Percentiles rank a stretch among this genome's conserved stretches.
Conservation (phyloP, 2,329 filamentous ascomycete genomes). For the Zalaria sp. region DNA sequence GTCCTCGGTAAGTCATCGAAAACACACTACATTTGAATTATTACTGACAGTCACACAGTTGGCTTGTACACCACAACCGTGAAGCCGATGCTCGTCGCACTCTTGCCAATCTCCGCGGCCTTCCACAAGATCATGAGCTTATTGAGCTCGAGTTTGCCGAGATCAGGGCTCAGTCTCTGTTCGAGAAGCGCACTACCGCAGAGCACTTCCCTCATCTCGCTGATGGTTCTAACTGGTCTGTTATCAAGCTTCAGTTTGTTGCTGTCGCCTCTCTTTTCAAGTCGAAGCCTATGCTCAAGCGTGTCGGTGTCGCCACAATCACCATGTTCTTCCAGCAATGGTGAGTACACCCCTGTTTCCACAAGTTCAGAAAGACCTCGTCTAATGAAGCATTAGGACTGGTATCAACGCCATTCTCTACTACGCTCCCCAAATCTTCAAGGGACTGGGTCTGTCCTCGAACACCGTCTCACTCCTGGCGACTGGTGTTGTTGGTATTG, state of each 20-base stretch:
- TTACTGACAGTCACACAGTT: conserved; percentile 28
- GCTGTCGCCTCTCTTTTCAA: conserved; percentile 51
- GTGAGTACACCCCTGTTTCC: background rate
- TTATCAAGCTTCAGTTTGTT: conserved; percentile 50
- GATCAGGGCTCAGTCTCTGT: conserved; percentile 64
- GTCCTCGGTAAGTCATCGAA: conserved; percentile 27
- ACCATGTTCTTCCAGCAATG: conserved; percentile 38
- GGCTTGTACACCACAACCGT: conserved; percentile 56
- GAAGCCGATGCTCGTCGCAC: conserved; percentile 52
- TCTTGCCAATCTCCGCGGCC: conserved; percentile 49
- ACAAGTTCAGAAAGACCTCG: too few species aligned
- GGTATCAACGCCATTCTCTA: conserved; percentile 32
- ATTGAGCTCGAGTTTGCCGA: conserved; percentile 68
- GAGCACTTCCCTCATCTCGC: conserved; percentile 54
- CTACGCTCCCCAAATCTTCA: conserved; percentile 37
- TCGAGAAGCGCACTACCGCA: conserved; percentile 57
- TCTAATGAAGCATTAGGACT: conserved; percentile 13
- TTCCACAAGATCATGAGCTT: conserved; percentile 49
- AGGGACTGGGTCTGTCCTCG: conserved; percentile 27
- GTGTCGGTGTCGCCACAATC: conserved; percentile 43
- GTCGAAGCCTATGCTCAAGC: conserved; percentile 50
- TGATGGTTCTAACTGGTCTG: conserved; percentile 41
- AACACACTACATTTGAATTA: background rate
- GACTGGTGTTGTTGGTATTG: conserved; percentile 57
- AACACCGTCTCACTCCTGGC: conserved; percentile 45